Evolutionary conservation across 2,329 filamentous ascomycete genomes (phyloP).

Genomic region (Aspergillus sp.): DNA sequence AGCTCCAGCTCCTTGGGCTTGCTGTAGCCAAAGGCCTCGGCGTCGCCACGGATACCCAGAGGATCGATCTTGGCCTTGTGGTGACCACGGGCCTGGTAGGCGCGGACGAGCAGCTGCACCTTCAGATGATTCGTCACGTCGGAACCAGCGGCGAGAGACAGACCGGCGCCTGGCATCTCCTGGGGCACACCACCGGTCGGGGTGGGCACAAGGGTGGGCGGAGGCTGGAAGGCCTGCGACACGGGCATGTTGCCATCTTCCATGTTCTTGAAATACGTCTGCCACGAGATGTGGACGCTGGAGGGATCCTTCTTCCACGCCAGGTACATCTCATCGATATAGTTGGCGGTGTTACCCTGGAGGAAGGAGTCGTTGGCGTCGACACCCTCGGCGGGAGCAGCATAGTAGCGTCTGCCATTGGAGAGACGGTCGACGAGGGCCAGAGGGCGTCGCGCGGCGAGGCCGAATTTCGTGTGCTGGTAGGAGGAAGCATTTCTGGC

Average conservation of each 20-base stretch:
- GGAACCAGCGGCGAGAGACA: slow-evolving; percentile 66
- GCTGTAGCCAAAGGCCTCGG: slow-evolving; percentile 78
- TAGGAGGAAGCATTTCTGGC: slow-evolving; percentile 25
- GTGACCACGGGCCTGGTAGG: slow-evolving; percentile 96
- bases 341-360: slow-evolving; percentile 94
- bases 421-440: slow-evolving; percentile 39
- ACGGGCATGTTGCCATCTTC: slow-evolving; percentile 97
- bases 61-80: slow-evolving; percentile 98
- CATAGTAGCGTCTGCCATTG: slow-evolving; percentile 54
- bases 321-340: slow-evolving; percentile 99
- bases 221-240: slow-evolving; percentile 93
- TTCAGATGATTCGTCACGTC: slow-evolving; percentile 96
- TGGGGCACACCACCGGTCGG: slow-evolving; percentile 75
- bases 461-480: slow-evolving; percentile 34
- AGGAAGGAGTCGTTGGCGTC: slow-evolving; percentile 96
- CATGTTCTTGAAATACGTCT: slow-evolving; percentile 99
- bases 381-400: slow-evolving; percentile 60
- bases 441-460: slow-evolving; percentile 42
- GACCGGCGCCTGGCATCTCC: slow-evolving; percentile 67
- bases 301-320: slow-evolving; percentile 92
- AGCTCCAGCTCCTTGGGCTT: slow-evolving; percentile 91
- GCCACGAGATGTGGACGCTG: slow-evolving; percentile 97
- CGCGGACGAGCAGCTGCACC: slow-evolving; percentile 93
- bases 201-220: slow-evolving; percentile 83
- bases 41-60: slow-evolving; percentile 85